Evolutionary conservation across 2,329 filamentous ascomycete genomes (phyloP).

Genomic region (Cladorrhinum sp.): DNA sequence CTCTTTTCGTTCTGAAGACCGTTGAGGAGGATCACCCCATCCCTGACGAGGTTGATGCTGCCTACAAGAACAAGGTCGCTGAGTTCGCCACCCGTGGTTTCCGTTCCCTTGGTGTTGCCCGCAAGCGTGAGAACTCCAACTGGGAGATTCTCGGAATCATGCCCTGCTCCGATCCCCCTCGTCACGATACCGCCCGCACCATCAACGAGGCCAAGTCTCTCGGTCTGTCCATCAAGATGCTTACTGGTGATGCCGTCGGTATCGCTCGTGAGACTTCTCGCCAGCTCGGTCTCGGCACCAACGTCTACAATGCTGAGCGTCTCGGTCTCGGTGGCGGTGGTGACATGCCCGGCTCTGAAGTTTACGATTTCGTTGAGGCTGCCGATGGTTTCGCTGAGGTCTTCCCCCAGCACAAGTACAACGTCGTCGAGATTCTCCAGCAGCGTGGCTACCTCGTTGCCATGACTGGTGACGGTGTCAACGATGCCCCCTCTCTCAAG

Average conservation of each 20-base stretch:
- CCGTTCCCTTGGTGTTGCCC: slow-evolving; percentile 88
- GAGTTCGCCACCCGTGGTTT: slow-evolving; percentile 92
- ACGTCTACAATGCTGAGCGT: slow-evolving; percentile 90
- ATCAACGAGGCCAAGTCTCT: slow-evolving; percentile 86
- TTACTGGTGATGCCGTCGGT: slow-evolving; percentile 91
- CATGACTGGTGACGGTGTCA: slow-evolving; percentile 96
- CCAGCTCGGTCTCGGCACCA: slow-evolving; percentile 86
- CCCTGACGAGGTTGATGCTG: slow-evolving; percentile 70
- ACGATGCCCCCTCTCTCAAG: slow-evolving; percentile 88
- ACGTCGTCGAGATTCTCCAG: slow-evolving; percentile 89
- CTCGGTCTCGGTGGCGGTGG: slow-evolving; percentile 86
- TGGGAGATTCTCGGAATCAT: slow-evolving; percentile 96
- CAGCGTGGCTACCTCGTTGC: slow-evolving; percentile 90
- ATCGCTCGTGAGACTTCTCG: slow-evolving; percentile 90
- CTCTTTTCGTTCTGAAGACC: slow-evolving; percentile 81
- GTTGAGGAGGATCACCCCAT: slow-evolving; percentile 83
- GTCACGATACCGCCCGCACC: slow-evolving; percentile 85
- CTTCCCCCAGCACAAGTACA: slow-evolving; percentile 94
- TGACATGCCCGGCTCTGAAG: slow-evolving; percentile 90
- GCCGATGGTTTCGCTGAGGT: slow-evolving; percentile 94
- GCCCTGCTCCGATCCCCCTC: slow-evolving; percentile 88
- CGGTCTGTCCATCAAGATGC: slow-evolving; percentile 91
- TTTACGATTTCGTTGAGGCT: slow-evolving; percentile 93
- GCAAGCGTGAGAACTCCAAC: slow-evolving; percentile 74
- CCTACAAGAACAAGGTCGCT: slow-evolving; percentile 88